Conservation (phyloP, 257 asterid genomes). For the Ophiorrhiza pumila region DNA sequence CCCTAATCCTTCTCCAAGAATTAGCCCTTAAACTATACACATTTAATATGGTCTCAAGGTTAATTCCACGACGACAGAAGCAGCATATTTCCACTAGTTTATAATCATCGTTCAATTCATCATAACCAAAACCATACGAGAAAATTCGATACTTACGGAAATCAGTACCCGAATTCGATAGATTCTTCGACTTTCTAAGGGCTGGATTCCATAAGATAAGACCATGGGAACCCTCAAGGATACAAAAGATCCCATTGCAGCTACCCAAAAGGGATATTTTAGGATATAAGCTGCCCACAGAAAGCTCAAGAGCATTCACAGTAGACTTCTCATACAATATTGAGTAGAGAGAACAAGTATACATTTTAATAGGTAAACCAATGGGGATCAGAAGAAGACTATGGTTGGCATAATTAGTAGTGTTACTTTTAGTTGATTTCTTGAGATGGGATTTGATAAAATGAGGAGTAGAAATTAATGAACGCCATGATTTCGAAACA, state of each 20-base stretch:
- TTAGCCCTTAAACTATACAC: conserved; percentile 26
- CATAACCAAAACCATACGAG: conserved; percentile 50
- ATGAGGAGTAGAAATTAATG: conserved; percentile 32
- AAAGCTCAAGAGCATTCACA: conserved; percentile 15
- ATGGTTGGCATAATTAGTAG: conserved; percentile 7
- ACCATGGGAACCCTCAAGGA: conserved; percentile 17
- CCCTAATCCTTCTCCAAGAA: conserved; percentile 26
- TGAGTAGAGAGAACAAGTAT: conserved; percentile 35
- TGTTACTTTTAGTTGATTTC: not conserved
- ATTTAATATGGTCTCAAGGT: not conserved
- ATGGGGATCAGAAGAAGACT: conserved; percentile 15
- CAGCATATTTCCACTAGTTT: conserved; percentile 27
- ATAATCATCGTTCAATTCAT: conserved; percentile 36
- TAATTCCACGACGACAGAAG: not conserved
- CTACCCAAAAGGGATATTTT: too few relatives aligned
- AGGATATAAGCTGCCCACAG: not conserved
- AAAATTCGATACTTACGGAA: conserved; percentile 1
- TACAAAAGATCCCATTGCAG: conserved; percentile 55
- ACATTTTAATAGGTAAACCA: not conserved
- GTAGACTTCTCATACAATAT: conserved; percentile 25
- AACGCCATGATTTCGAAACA: conserved; percentile 50
- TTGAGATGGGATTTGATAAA: conserved; percentile 37
- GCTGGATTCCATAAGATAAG: conserved; percentile 46
- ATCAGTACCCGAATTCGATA: conserved; percentile 34
- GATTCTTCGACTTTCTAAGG: conserved; percentile 30